Evolutionary conservation across 257 asterid species (phyloP), one percentile per base, ranked within the genome.

Genomic region (Solanum corneliomulleri): DNA sequence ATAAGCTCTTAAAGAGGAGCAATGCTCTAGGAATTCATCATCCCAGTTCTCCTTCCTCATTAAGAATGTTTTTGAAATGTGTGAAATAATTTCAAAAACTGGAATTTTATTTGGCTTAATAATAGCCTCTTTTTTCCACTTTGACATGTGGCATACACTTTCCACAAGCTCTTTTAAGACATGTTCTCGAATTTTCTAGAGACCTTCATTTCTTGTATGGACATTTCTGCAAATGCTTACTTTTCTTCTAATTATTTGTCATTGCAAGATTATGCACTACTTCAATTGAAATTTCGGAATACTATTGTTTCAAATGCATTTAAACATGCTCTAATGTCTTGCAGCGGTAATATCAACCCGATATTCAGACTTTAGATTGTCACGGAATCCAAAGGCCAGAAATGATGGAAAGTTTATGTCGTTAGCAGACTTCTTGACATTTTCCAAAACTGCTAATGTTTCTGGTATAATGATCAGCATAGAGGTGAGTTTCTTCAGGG

Each of bases 401-500:
- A 87, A 31, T 44, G 87, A 18, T 68, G 98, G 96, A 87, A 93
- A 45, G 2, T 85, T 93, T 15, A 83, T 88, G 93, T 89, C 60
- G 82, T 88, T 95, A 82, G 92, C 93, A 27, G 94, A 95, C 23
- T 95, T 96, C 89, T 89, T 95, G 91, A 92, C 89, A 85, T 84
- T 92, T 71, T 94, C 98, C 56, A 88, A 87, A n/a, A 93, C 94
- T 83, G 88, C 93, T 31, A 81, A 95, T 37, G 91, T 93, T 89
- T 92, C 96, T 88, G 98, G 98, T 89, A 93, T 96, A 88, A 60
- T 95, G 86, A 92, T 95, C 89, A 82, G 91, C 75, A 89, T 95
- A 47, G 97, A 94, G 96, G 99, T 95, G 87, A 89, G 93, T 90
- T 86, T 49, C 77, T 84, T 70, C 35, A 70, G 42, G 83, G 72